Percentiles rank a stretch among this genome's conserved stretches.
Conservation (phyloP, 176 grass and related monocot species). For the Avena sativa region DNA sequence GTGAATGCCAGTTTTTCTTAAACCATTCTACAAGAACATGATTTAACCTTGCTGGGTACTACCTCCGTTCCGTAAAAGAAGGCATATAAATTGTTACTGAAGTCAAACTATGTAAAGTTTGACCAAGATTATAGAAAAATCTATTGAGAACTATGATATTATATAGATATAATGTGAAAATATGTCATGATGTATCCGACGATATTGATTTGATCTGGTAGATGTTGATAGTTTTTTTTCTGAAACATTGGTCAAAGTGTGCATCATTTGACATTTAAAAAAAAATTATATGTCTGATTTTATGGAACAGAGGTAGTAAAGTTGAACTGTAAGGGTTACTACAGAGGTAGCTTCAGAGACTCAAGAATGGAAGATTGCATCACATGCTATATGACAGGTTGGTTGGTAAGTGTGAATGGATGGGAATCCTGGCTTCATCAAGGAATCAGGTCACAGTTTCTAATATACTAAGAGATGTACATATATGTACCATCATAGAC, state of each 20-base stretch:
- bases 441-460: not conserved
- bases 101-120: too few species aligned
- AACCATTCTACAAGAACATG: not conserved
- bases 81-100: too few species aligned
- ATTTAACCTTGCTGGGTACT: not conserved
- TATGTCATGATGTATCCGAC: too few species aligned
- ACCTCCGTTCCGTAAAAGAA: too few species aligned
- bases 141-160: too few species aligned
- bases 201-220: too few species aligned
- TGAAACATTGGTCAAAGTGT: too few species aligned
- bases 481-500: not conserved
- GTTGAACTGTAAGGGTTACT: not conserved
- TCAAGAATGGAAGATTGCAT: not conserved
- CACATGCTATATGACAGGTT: not conserved
- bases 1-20: slow-evolving; percentile 1
- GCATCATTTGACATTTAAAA: too few species aligned
- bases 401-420: not conserved
- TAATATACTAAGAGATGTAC: slow-evolving; percentile 27
- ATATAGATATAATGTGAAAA: too few species aligned
- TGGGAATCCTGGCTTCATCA: not conserved
- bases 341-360: not conserved
- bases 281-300: too few species aligned
- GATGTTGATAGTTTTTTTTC: too few species aligned
- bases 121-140: too few species aligned
- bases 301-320: not conserved